Evolutionary conservation across 192 early-diverging fungal genomes (phyloP).

Genomic region (Coemansia sp.): DNA sequence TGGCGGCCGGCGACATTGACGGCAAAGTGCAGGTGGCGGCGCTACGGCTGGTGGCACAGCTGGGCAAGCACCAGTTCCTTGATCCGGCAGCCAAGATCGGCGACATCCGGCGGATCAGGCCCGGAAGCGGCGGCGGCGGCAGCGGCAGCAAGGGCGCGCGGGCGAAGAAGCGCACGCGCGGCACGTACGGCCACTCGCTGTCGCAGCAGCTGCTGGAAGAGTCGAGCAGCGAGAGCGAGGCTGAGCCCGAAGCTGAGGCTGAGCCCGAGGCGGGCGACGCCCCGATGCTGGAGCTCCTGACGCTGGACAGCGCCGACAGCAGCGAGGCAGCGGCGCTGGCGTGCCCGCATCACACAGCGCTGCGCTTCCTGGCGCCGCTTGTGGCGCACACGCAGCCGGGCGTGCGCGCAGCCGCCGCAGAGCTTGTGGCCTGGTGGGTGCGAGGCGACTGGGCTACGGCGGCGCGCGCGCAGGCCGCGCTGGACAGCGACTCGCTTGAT

Average conservation of each 20-base stretch:
- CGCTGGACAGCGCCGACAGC: slow-evolving; percentile 13
- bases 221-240: slow-evolving; percentile 26
- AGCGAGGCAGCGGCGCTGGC: slow-evolving; percentile 33
- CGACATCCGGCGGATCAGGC: slow-evolving; percentile 22
- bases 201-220: slow-evolving; percentile 48
- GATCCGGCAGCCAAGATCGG: slow-evolving; percentile 26
- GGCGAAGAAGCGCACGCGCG: slow-evolving; percentile 7
- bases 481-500: neutral
- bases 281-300: slow-evolving; percentile 5
- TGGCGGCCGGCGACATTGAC: slow-evolving; percentile 44
- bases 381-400: slow-evolving; percentile 67
- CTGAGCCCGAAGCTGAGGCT: neutral
- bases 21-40: slow-evolving; percentile 41
- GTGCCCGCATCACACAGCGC: slow-evolving; percentile 52
- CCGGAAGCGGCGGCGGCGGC: neutral
- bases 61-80: slow-evolving; percentile 30
- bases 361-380: slow-evolving; percentile 58
- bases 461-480: slow-evolving; percentile 17
- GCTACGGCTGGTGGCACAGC: slow-evolving; percentile 26
- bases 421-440: slow-evolving; percentile 56
- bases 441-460: slow-evolving; percentile 43
- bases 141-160: neutral
- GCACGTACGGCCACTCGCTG: slow-evolving; percentile 35
- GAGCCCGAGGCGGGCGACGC: neutral
- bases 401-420: slow-evolving; percentile 62